Base-by-base conservation (phyloP, 2,329 filamentous ascomycete species). In the Neofusicoccum sp. region DNA sequence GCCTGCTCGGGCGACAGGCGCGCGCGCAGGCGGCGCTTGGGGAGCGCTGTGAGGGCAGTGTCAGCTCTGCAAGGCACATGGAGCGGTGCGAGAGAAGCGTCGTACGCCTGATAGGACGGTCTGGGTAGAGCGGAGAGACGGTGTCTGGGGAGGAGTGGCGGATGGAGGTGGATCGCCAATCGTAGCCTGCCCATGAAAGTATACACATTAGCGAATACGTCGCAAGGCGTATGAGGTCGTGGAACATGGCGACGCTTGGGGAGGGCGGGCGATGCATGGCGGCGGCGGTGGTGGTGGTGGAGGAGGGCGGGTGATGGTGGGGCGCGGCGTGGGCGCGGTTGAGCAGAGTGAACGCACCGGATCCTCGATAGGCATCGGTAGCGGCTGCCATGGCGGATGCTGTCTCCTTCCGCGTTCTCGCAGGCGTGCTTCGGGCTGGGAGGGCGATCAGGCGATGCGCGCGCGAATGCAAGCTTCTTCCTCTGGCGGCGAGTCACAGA, bases 21-120 rank as follows among this genome's bases (percentile, higher is more conserved):
- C 73, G 95, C 92, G 69, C 93, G 90, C 59, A 99, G 83, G 65
- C 90, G 89, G 70, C 92, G 89, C 77, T 90, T 95, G 44, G 95
- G 95, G 63, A 99, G 80, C 61, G 95, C 95, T 71, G 41, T 57
- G 24, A 16, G 16, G n/a, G 20, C 20, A 41, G 41, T 6, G 59
- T 61, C 45, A 61, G 59, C 51, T 54, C 30, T 36, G 33, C 47
- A 53, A 20, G 11, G 33, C 47, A 49, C 28, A 16, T n/a, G 53
- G 30, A 16, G 30, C 30, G 48, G 47, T 60, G 30, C 30, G 47
- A 53, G 56, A 43, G 49, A 57, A 61, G 59, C 59, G 59, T 53
- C 59, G 43, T 51, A 61, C 59, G 59, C 51, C 92, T 89, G 73
- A 99, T 99, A 63, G 93, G 89, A 75, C 95, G 88, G 73, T 96